Evolutionary conservation across 2,329 filamentous ascomycete genomes (phyloP), one percentile per base, ranked within the genome.

Genomic region (Penicillium expansum): DNA sequence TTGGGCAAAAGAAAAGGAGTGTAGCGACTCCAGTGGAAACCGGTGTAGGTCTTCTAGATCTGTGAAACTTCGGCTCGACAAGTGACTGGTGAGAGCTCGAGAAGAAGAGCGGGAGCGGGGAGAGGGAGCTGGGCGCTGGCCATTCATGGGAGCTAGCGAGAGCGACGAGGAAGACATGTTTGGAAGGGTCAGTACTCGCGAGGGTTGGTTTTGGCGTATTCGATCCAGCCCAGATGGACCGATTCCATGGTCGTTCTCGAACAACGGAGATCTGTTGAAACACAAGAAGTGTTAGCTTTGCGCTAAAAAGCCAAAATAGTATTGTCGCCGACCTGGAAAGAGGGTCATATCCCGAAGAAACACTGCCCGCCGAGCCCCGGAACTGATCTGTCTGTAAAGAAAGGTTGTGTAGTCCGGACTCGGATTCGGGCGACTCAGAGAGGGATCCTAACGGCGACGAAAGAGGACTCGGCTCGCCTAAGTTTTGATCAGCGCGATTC

Each of bases 1-100:
- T 66, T 96, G 91, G 39, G 94, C 91, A 74, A 99, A 99, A 13
- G 93, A 97, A 77, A 99, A 99, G 1, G 94, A 99, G 75, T 99
- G 94, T 45, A 99, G 80, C 6, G 94, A 99, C 72, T 99, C 94
- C 66, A 91, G 91, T 1, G 94, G 93, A 71, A 99, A 99, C 49
- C 92, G 88, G 44, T 87, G 88, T 44, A 99, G 83, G 71, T 99
- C 94, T 78, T 97, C 94, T 41, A 89, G 68, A 7, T 78, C 84
- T 24, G 91, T 91, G 22, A 91, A 92, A 20, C 82, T 79, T 24
- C 88, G 86, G 6, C 82, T 86, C n/a, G 83, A 78, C 27, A 86
- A 71, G 16, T 82, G 80, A 48, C 80, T 76, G 43, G 81, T 82
- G 44, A 81, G 78, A 35, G 82, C 77, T 59, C 76, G 74, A 30